Base-by-base conservation (phyloP, 495 filamentous ascomycete species). In the Aspergillus carlsbadensis region DNA sequence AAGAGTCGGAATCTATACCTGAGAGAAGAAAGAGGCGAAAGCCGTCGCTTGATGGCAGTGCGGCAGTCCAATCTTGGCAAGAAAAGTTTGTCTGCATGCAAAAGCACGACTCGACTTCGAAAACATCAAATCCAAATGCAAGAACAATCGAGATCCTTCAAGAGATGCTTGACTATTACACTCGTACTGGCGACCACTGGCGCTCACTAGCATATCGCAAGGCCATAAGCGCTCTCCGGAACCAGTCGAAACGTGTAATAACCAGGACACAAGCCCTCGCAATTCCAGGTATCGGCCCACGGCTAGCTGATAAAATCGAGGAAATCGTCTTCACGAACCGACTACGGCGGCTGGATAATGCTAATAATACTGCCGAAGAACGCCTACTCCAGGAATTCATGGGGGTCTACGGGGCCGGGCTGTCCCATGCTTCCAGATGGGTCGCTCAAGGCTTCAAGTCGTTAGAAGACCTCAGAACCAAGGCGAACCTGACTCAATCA, bases 221-320 rank as follows among this genome's bases (percentile, higher is more conserved):
- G 66, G 91, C 84, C 5, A 90, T 96, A 56, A 68, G 78, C 37
- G 88, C 84, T 3, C 78, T 98, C 35, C 79, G 81, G 14, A 84
- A 81, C 22, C 90, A 96, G 56, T 64, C 70, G 0, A 74, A 70
- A 52, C 87, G 84, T 62, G 85, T 97, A 56, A 72, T 64, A 10
- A 91, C 86, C 11, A 81, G 79, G 43, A 75, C 84, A 26, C 81
- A 96, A 70, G 94, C 94, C 0, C 69, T 74, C 17, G 62, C 67
- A 6, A 80, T 97, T 3, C 83, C 87, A 1, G 81, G 82, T 52
- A 87, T 98, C 58, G 94, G 94, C 29, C 52, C 73, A 7, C 82
- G 90, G 10, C 68, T 98, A 14, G 94, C 94, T 0, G 77, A 79
- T 37, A 97, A 97, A 63, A 96, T 98, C 52, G 88, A 95, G 63